A percentile compares a stretch with the other conserved stretches of the same genome.
These are phyloP conservation scores for Monosporozyma yasuniensis DNA, from an alignment of 805 yeast genomes.

Conservation along the genomic window DNA sequence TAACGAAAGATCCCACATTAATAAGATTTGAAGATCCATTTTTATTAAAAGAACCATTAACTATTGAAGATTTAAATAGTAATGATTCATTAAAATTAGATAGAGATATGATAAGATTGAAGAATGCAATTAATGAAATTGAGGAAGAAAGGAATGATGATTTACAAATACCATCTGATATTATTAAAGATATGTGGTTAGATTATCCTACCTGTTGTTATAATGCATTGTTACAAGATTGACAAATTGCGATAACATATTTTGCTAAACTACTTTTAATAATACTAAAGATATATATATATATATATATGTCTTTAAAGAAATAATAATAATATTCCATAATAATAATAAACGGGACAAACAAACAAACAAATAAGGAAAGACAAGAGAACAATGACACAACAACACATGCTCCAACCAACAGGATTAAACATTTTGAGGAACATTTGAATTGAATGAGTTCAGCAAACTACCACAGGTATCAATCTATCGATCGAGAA, in stretches of 20 bases:
- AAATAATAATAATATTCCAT: too few relatives aligned
- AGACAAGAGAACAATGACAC: too few relatives aligned
- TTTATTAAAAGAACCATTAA: neutral
- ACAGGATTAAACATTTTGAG: too few relatives aligned
- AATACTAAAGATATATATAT: too few relatives aligned
- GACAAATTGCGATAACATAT: neutral
- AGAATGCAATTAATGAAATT: neutral
- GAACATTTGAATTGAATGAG: too few relatives aligned
- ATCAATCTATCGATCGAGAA: too few relatives aligned
- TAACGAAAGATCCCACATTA: neutral
- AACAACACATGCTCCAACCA: too few relatives aligned
- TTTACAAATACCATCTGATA: too few relatives aligned
- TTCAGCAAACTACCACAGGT: too few relatives aligned
- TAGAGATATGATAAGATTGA: neutral
- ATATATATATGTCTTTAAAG: too few relatives aligned
- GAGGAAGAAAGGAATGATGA: neutral
- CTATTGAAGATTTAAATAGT: neutral
- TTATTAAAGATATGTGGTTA: neutral
- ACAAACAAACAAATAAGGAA: too few relatives aligned
- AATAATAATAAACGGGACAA: too few relatives aligned
- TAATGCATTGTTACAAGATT: neutral
- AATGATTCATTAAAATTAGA: neutral
- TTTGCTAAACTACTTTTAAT: neutral
- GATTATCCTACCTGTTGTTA: neutral
- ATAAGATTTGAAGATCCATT: neutral